Evolutionary conservation across 2,329 filamentous ascomycete species (phyloP).

Genomic region (Fusarium sterilihyphosum): DNA sequence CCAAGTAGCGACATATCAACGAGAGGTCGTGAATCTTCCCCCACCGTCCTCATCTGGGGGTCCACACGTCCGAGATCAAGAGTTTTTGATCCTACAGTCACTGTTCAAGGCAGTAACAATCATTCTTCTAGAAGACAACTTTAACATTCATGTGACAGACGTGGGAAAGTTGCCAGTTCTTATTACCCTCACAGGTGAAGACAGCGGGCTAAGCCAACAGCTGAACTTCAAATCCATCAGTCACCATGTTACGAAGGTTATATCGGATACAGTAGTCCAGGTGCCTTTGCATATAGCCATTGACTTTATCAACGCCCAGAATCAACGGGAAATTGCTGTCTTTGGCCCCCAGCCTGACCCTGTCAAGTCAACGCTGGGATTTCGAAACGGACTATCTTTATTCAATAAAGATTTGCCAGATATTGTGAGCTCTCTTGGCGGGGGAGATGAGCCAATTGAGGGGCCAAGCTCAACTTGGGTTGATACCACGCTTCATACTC

Average conservation of each 20-base stretch:
- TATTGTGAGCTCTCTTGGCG: background rate
- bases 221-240: slow-evolving; percentile 14
- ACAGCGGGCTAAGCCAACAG: background rate
- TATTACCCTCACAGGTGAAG: background rate
- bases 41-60: background rate
- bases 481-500: background rate
- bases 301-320: background rate
- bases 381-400: background rate
- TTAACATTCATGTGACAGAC: background rate
- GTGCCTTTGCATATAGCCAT: background rate
- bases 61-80: background rate
- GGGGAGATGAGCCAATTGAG: background rate
- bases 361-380: background rate
- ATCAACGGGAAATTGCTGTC: background rate
- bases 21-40: background rate
- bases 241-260: background rate
- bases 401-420: background rate
- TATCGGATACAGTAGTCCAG: background rate
- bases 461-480: background rate
- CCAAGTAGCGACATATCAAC: background rate
- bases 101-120: slow-evolving; percentile 1
- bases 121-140: background rate
- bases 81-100: background rate
- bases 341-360: background rate
- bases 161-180: slow-evolving; percentile 1